phyloP scores from a whole-genome alignment of 2,329 filamentous ascomycete genomes.

The Fusarium sp. region DNA sequence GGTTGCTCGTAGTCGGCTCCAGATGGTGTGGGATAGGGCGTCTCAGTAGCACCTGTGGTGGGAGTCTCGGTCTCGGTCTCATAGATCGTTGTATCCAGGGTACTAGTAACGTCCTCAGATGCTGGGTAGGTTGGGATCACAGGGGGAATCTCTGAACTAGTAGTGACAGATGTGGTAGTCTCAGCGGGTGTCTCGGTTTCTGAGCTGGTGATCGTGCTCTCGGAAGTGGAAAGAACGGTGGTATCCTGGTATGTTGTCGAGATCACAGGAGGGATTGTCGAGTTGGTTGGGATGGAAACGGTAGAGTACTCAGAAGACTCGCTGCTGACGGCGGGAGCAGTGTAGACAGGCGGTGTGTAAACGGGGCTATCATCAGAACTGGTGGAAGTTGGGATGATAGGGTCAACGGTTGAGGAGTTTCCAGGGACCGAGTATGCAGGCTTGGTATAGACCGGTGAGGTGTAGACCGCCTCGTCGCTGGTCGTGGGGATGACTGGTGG shows the following conservation, averaged over 20 bases:
- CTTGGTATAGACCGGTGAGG: slow-evolving; percentile 26
- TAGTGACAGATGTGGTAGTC: background rate
- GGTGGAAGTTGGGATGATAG: slow-evolving; percentile 15
- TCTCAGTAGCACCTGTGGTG: slow-evolving; percentile 12
- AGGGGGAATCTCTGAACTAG: background rate
- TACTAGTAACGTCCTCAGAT: background rate
- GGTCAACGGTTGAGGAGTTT: slow-evolving; percentile 20
- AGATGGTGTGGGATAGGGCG: slow-evolving; percentile 9
- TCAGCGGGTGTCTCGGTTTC: slow-evolving; percentile 13
- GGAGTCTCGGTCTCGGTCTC: background rate
- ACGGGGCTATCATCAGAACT: slow-evolving; percentile 8
- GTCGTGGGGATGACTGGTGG: background rate
- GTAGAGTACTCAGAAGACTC: slow-evolving; percentile 14
- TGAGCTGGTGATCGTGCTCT: slow-evolving; percentile 5
- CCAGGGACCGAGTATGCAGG: slow-evolving; percentile 12
- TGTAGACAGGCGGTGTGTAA: slow-evolving; percentile 27
- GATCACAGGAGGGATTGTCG: slow-evolving; percentile 10
- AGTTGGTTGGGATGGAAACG: slow-evolving; percentile 12
- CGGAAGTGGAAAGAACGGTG: background rate
- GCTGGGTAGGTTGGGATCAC: background rate
- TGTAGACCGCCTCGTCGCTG: slow-evolving; percentile 3
- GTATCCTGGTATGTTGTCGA: background rate
- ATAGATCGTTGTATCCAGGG: background rate
- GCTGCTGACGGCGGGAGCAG: slow-evolving; percentile 2
- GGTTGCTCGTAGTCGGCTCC: slow-evolving; percentile 10